A percentile compares a stretch with the other conserved stretches of the same genome.
Conservation (phyloP, 345 rosid genomes). For the Rhodamnia argentea region DNA sequence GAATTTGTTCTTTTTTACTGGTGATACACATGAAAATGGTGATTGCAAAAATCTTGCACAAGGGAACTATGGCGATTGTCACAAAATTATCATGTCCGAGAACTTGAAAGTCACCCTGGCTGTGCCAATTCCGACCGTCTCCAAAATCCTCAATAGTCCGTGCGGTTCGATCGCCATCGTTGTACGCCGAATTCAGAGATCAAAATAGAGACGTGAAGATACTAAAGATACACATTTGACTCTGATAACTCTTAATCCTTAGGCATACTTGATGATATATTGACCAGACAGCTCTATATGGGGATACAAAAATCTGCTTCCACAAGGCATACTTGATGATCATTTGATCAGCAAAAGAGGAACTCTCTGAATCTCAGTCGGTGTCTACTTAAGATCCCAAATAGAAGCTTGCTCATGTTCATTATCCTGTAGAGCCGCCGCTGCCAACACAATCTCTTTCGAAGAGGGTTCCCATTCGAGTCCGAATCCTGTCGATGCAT, state of each 20-base stretch:
- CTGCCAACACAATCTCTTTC: neutral
- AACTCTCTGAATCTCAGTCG: neutral
- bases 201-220: neutral
- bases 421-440: neutral
- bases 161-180: neutral
- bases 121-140: neutral
- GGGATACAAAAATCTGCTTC: too few species aligned
- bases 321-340: too few species aligned
- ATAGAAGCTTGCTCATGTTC: slow-evolving; percentile 11
- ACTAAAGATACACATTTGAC: neutral
- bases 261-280: too few species aligned
- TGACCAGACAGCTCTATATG: too few species aligned
- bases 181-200: neutral
- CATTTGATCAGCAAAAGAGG: too few species aligned
- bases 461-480: neutral
- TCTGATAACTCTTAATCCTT: neutral
- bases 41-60: neutral
- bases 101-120: neutral
- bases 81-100: neutral
- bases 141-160: neutral
- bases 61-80: neutral
- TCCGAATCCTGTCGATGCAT: neutral
- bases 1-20: neutral
- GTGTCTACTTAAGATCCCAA: slow-evolving; percentile 24
- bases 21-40: neutral